Conservation (phyloP, 2,329 filamentous ascomycete species). For the Cladosporium oxysporum region DNA sequence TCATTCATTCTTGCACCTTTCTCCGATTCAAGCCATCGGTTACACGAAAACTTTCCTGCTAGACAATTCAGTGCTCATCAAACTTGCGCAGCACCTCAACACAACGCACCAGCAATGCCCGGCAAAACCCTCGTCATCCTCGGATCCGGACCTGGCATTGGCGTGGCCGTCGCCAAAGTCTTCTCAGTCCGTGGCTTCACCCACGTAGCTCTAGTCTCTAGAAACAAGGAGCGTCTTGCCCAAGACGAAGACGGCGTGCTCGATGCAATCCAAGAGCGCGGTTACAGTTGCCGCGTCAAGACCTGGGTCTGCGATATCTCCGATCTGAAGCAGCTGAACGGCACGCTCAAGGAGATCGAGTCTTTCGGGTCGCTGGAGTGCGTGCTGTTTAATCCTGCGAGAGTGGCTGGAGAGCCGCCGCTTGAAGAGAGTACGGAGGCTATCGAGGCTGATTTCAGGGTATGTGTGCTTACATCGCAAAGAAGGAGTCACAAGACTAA, state of each 20-base stretch:
- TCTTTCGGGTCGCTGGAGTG: slow-evolving; percentile 47
- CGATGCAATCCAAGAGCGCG: slow-evolving; percentile 35
- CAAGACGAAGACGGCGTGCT: slow-evolving; percentile 35
- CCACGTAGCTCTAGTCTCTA: slow-evolving; percentile 52
- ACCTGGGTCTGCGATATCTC: slow-evolving; percentile 50
- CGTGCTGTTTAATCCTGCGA: slow-evolving; percentile 56
- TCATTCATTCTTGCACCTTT: background rate
- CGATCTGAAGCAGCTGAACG: slow-evolving; percentile 41
- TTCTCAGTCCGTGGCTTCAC: slow-evolving; percentile 49
- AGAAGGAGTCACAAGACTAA: background rate
- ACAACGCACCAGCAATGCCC: slow-evolving; percentile 26
- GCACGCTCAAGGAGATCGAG: slow-evolving; percentile 46
- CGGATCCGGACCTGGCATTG: slow-evolving; percentile 54
- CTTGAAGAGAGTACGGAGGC: slow-evolving; percentile 47
- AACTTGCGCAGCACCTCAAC: background rate
- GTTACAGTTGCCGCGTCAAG: slow-evolving; percentile 43
- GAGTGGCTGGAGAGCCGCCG: slow-evolving; percentile 46
- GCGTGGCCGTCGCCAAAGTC: slow-evolving; percentile 42
- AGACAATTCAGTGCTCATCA: background rate
- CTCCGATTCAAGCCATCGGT: background rate
- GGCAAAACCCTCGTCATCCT: slow-evolving; percentile 41
- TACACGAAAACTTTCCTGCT: background rate
- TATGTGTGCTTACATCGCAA: slow-evolving; percentile 28
- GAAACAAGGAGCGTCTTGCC: slow-evolving; percentile 45
- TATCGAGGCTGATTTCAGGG: slow-evolving; percentile 54